These are phyloP conservation scores for Mycosphaerella sp. DNA, from an alignment of 2,329 filamentous ascomycete species.

Conservation along the genomic window DNA sequence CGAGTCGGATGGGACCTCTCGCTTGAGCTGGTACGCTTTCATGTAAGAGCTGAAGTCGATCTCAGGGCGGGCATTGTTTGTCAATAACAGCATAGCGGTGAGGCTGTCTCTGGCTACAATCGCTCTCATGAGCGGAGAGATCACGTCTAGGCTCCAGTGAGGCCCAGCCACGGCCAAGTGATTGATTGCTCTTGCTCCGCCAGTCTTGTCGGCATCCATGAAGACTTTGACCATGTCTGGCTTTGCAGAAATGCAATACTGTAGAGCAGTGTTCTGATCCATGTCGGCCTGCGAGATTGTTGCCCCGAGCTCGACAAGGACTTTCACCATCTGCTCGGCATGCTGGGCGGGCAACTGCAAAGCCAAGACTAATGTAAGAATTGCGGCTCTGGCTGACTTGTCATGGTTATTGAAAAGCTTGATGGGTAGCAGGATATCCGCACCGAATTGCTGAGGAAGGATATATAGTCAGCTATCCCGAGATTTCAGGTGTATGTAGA, in stretches of 20 bases:
- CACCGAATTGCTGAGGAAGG: conserved; percentile 55
- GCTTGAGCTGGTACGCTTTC: conserved; percentile 48
- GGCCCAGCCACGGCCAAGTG: conserved; percentile 48
- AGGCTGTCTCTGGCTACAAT: conserved; percentile 49
- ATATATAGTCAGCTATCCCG: too few species aligned
- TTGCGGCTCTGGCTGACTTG: conserved; percentile 51
- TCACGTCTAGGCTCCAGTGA: conserved; percentile 34
- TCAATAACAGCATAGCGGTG: conserved; percentile 56
- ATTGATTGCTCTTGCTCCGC: conserved; percentile 59
- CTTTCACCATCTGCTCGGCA: conserved; percentile 58
- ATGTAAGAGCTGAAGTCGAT: conserved; percentile 61
- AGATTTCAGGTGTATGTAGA: too few species aligned
- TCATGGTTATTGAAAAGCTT: conserved; percentile 53
- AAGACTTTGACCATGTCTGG: conserved; percentile 44
- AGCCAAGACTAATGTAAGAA: conserved; percentile 65
- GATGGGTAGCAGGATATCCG: conserved; percentile 68
- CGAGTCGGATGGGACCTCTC: conserved; percentile 30
- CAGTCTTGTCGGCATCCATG: conserved; percentile 52
- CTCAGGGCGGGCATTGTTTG: conserved; percentile 54
- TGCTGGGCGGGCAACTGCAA: conserved; percentile 57
- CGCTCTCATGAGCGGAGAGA: conserved; percentile 54
- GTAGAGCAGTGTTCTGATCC: conserved; percentile 58
- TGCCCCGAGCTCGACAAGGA: conserved; percentile 64
- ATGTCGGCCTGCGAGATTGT: conserved; percentile 67
- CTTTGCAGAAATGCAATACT: conserved; percentile 54